Evolutionary conservation across 495 filamentous ascomycete species (phyloP), one percentile per base, ranked within the genome.

Genomic region (Aspergillus affinis): DNA sequence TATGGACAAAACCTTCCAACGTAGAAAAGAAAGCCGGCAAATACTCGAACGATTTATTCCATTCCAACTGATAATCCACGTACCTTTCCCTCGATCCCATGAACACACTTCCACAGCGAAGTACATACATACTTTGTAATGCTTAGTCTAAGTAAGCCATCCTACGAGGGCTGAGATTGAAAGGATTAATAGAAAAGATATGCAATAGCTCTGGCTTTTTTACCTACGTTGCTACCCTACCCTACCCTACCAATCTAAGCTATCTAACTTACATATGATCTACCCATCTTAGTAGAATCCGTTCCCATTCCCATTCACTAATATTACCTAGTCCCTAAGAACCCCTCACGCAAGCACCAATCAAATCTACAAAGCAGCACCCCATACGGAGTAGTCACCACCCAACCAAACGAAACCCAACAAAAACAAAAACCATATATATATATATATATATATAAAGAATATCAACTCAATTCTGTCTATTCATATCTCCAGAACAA

Each of bases 391-490:
- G 2, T 4, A 4, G 45, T 2, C 32, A 41, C 26, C 32, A 41
- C 26, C 9, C 2, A 13, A 32, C 45, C 20, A n/a, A 12, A 56
- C 15, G 19, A 5, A 57, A 27, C 7, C 50, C 41, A 48, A 26
- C 21, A 48, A 29, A 41, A 49, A 19, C 44, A 30, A n/a, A 12
- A n/a, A n/a, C n/a, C n/a, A n/a, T 15, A 56, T 41, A 61, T 48
- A 49, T 47, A 60, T 44, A 48, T n/a, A n/a, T 15, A 56, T 41
- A 61, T 48, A 49, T 47, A 60, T 44, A 48, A 55, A 15, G 36
- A 41, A 26, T 1, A 41, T 41, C 36, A 41, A 59, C 61, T 63
- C 61, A 59, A 63, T 63, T 63, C 56, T 59, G 61, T 63, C 61
- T 63, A 63, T 62, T 57, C 46, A 50, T 55, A 41, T 41, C 36